Evolutionary conservation across 352 stramenopile genomes (phyloP).

Genomic region (Globisporangium middletonii): DNA sequence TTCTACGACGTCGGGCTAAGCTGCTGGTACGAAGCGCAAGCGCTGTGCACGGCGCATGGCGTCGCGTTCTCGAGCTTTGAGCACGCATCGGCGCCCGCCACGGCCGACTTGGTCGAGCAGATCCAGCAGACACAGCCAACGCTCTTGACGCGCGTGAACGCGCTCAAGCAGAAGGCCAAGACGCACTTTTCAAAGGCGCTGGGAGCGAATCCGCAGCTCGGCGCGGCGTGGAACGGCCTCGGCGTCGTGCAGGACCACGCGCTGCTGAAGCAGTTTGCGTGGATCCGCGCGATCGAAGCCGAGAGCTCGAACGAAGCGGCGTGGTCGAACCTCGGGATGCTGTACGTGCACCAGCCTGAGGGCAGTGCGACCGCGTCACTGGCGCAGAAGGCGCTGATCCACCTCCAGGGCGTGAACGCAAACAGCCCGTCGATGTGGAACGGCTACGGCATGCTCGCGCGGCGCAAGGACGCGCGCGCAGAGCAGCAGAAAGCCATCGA

Average conservation of each 20-base stretch:
- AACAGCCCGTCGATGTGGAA: conserved; percentile 86
- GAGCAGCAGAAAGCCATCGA: conserved; percentile 54
- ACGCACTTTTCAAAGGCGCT: conserved; percentile 47
- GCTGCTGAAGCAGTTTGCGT: conserved; percentile 77
- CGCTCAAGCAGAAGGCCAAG: conserved; percentile 26
- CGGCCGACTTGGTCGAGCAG: not conserved
- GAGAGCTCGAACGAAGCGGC: conserved; percentile 49
- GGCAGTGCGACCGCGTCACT: conserved; percentile 21
- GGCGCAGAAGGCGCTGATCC: conserved; percentile 73
- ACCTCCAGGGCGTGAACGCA: conserved; percentile 74
- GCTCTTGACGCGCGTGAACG: conserved; percentile 9
- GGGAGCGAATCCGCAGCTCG: conserved; percentile 32
- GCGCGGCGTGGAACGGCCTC: conserved; percentile 74
- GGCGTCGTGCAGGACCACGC: conserved; percentile 51
- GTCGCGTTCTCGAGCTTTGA: conserved; percentile 41
- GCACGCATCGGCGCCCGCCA: conserved; percentile 1
- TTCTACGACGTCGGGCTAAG: conserved; percentile 67
- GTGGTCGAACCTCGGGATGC: conserved; percentile 83
- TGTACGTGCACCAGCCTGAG: conserved; percentile 56
- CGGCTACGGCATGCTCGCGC: conserved; percentile 75
- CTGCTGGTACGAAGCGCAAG: conserved; percentile 76
- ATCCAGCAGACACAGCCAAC: not conserved
- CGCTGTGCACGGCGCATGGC: conserved; percentile 25
- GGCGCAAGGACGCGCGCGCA: conserved; percentile 23
- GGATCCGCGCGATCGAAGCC: conserved; percentile 56